phyloP scores from a whole-genome alignment of 768 basidiomycete genomes.

The Mycena maculata region DNA sequence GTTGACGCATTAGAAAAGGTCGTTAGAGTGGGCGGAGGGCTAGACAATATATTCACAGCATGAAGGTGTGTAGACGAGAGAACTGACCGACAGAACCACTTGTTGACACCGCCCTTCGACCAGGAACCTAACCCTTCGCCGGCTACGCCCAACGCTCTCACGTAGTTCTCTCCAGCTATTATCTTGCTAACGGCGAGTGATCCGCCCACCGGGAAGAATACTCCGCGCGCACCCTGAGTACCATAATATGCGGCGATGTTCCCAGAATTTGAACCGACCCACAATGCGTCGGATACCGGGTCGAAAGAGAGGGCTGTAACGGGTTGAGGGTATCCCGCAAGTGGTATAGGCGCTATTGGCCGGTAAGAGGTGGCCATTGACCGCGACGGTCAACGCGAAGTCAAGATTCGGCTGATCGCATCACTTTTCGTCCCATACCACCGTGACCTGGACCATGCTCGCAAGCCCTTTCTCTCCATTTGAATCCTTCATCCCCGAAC shows the following conservation, averaged over 20 bases:
- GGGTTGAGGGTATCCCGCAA: conserved; percentile 57
- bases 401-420: no score
- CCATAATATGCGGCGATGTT: conserved; percentile 76
- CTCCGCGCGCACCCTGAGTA: conserved; percentile 71
- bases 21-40: conserved; percentile 47
- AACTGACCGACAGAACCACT: conserved; percentile 80
- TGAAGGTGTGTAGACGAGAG: conserved; percentile 11
- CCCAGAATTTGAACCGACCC: conserved; percentile 84
- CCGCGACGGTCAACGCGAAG: no score
- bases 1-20: conserved; percentile 62
- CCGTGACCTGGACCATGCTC: no score
- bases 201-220: conserved; percentile 79
- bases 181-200: conserved; percentile 79
- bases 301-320: conserved; percentile 89
- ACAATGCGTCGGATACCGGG: conserved; percentile 89
- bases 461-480: no score
- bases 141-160: conserved; percentile 71
- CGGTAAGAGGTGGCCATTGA: conserved; percentile 46
- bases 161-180: conserved; percentile 80
- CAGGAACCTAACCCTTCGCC: conserved; percentile 80
- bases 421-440: no score
- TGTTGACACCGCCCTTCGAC: conserved; percentile 87
- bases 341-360: conserved; percentile 48
- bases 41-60: conserved; percentile 29
- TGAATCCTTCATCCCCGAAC: no score